Evolutionary conservation across 192 early-diverging fungal genomes (phyloP).

Genomic region (Rhizophagus clarus): DNA sequence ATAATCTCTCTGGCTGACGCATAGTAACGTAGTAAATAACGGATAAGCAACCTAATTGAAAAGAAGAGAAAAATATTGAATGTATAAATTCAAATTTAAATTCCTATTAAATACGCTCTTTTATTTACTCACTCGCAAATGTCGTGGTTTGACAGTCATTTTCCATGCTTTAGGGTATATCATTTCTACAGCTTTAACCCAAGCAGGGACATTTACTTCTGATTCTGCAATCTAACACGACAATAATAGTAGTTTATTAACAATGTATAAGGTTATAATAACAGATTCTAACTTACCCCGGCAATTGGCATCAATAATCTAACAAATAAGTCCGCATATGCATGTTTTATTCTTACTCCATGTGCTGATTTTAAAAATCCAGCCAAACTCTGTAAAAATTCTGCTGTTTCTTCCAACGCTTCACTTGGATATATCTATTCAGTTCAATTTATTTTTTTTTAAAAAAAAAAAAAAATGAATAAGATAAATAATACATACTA

Average conservation of each 20-base stretch:
- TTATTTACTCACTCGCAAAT: constrained; percentile 36
- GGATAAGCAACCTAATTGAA: constrained; percentile 72
- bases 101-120: background rate
- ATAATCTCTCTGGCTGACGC: constrained; percentile 87
- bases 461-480: constrained; percentile 1
- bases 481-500: too few species aligned
- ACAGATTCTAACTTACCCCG: constrained; percentile 44
- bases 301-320: constrained; percentile 91
- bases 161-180: constrained; percentile 88
- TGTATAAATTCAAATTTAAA: background rate
- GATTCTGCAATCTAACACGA: constrained; percentile 72
- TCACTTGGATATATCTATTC: constrained; percentile 88
- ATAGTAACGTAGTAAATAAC: constrained; percentile 84
- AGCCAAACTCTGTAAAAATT: constrained; percentile 90
- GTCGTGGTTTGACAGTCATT: constrained; percentile 86
- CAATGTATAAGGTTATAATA: background rate
- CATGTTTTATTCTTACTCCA: constrained; percentile 81
- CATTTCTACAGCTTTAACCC: constrained; percentile 90
- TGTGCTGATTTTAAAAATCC: constrained; percentile 86
- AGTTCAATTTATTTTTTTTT: background rate
- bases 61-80: background rate
- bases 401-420: constrained; percentile 90
- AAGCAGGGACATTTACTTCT: constrained; percentile 93
- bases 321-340: constrained; percentile 89
- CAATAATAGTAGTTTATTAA: background rate